phyloP scores from a whole-genome alignment of 1,284 basidiomycete species.

The Fistulina hepatica region DNA sequence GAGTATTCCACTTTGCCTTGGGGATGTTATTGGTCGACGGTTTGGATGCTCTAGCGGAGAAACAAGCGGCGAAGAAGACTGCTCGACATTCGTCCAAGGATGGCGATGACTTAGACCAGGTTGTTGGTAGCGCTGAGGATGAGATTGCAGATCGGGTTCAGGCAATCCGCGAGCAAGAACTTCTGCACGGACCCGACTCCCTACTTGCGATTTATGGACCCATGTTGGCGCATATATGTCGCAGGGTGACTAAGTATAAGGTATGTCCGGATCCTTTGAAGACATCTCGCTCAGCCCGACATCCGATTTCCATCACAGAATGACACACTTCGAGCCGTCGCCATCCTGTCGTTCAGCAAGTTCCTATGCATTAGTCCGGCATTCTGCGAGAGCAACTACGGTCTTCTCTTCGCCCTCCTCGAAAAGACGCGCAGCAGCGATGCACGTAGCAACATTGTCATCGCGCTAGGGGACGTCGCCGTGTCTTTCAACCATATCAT shows the following conservation, averaged over 20 bases:
- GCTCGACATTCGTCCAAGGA: conserved; percentile 46
- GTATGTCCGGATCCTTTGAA: conserved; percentile 27
- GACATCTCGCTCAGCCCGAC: not conserved
- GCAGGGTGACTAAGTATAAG: conserved; percentile 80
- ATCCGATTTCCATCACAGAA: conserved; percentile 44
- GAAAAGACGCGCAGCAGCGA: conserved; percentile 84
- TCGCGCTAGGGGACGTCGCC: conserved; percentile 93
- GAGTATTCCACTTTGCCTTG: too few relatives aligned
- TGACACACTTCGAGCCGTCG: conserved; percentile 74
- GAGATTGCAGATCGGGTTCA: conserved; percentile 92
- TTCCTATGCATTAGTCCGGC: conserved; percentile 92
- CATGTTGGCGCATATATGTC: conserved; percentile 83
- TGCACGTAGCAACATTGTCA: conserved; percentile 92
- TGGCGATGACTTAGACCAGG: conserved; percentile 88
- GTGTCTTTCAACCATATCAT: conserved; percentile 95
- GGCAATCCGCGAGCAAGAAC: conserved; percentile 75
- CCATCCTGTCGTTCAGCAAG: conserved; percentile 87
- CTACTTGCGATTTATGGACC: conserved; percentile 82
- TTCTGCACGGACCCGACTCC: conserved; percentile 80
- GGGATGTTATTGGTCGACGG: not conserved
- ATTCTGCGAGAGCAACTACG: conserved; percentile 88
- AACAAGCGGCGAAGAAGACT: conserved; percentile 44
- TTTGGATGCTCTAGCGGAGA: conserved; percentile 36
- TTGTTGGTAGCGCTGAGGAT: conserved; percentile 95
- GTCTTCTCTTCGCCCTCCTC: conserved; percentile 86